Base-by-base conservation (phyloP, 1,284 basidiomycete species). In the Limonomyces culmigenus region DNA sequence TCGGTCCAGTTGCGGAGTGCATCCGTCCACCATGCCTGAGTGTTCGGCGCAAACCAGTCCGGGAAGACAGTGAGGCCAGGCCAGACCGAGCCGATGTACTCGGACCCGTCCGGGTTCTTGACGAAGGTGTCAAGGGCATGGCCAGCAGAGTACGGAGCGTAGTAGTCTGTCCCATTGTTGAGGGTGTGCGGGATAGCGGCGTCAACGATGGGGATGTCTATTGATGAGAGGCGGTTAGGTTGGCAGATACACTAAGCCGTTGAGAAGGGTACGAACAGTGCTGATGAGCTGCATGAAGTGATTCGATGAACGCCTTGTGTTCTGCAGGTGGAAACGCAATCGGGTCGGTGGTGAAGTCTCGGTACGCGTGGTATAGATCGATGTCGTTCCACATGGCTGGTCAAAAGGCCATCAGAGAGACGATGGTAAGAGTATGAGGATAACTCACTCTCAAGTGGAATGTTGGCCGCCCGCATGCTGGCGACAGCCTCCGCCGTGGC, bases 371-470 rank as follows among this genome's bases (percentile, higher is more conserved):
- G 44, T 74, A 78, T 37, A 79, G 45, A 52, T 84, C 79, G 41
- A 83, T 80, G 43, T 32, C 5, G 5, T 0, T 16, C 32, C 14
- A 25, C 32, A 19, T 17, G n/a, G n/a, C n/a, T n/a, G n/a, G n/a
- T n/a, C n/a, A n/a, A n/a, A n/a, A n/a, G 15, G 20, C 16, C n/a
- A 34, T 19, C 33, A 27, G 32, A 34, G 35, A 29, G 17, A 16
- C 21, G 23, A 29, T 29, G 17, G 15, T 3, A 38, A 39, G 33
- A 13, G n/a, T n/a, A n/a, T n/a, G n/a, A n/a, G n/a, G n/a, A n/a
- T n/a, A n/a, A n/a, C n/a, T n/a, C n/a, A n/a, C n/a, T 74, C 50
- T 80, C 76, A 3, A 80, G 62, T 3, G 77, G 77, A 36, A 80
- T 79, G 2, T 53, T 49, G 0, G 72, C 70, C 2, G 54, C 59